phyloP scores from a whole-genome alignment of 2,329 filamentous ascomycete species.

The Cladorrhinum sp. region DNA sequence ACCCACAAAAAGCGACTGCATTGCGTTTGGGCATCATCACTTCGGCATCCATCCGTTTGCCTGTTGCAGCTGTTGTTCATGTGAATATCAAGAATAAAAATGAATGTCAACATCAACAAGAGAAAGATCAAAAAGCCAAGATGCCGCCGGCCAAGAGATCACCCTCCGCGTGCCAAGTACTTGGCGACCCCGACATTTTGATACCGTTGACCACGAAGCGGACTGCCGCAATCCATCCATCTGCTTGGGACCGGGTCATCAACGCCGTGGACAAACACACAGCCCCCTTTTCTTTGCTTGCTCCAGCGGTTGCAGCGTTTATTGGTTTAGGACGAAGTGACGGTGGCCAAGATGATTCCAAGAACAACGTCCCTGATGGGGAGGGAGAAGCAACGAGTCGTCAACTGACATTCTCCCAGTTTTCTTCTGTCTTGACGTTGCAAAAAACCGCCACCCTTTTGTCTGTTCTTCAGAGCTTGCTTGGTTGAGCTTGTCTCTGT shows the following conservation, averaged over 20 bases:
- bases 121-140: constrained; percentile 17
- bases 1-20: background rate
- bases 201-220: constrained; percentile 12
- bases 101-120: background rate
- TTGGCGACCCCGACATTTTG: constrained; percentile 24
- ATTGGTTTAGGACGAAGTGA: background rate
- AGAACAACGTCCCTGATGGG: background rate
- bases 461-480: no score
- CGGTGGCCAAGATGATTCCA: background rate
- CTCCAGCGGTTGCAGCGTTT: background rate
- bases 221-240: background rate
- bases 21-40: background rate
- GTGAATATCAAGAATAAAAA: background rate
- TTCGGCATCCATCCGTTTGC: background rate
- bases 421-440: no score
- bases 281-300: background rate
- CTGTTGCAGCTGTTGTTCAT: background rate
- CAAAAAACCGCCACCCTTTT: background rate
- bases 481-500: background rate
- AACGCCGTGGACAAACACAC: constrained; percentile 12
- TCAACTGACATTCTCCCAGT: no score
- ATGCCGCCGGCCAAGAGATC: constrained; percentile 26
- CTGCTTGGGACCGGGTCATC: constrained; percentile 14
- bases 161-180: constrained; percentile 27
- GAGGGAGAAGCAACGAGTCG: no score